Evolutionary conservation across 1,139 yeast genomes (phyloP).

Genomic region (Geotrichum bryndzae): DNA sequence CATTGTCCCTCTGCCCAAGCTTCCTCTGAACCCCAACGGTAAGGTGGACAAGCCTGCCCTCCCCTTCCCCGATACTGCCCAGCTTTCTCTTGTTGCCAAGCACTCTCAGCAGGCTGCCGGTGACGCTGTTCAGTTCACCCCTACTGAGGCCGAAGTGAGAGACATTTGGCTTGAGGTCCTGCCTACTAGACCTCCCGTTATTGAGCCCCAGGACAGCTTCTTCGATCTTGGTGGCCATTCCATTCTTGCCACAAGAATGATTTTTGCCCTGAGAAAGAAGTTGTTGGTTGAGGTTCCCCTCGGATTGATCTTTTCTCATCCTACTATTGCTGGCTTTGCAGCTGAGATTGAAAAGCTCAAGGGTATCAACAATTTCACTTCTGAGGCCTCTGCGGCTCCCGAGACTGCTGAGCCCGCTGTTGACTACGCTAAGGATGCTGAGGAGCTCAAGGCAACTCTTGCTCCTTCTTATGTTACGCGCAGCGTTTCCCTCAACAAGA

Average conservation of each 20-base stretch:
- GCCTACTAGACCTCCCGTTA: conserved; percentile 76
- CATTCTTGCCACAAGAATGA: conserved; percentile 93
- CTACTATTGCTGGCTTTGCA: conserved; percentile 78
- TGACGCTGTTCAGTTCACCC: conserved; percentile 41
- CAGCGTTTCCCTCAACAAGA: conserved; percentile 33
- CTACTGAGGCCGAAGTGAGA: conserved; percentile 60
- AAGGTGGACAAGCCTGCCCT: conserved; percentile 95
- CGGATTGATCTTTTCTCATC: conserved; percentile 82
- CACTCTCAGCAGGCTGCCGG: conserved; percentile 22
- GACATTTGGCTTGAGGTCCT: conserved; percentile 81
- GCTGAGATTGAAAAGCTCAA: conserved; percentile 55
- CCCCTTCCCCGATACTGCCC: conserved; percentile 90
- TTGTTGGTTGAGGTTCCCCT: conserved; percentile 77
- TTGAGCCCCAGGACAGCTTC: conserved; percentile 78
- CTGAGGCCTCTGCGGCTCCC: conserved; percentile 23
- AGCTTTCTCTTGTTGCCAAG: conserved; percentile 61
- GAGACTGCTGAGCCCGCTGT: conserved; percentile 32
- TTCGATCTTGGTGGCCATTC: conserved; percentile 98
- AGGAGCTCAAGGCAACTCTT: conserved; percentile 46
- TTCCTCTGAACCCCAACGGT: conserved; percentile 97
- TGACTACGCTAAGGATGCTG: conserved; percentile 75
- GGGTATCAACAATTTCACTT: conserved; percentile 32
- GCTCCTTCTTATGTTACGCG: conserved; percentile 39
- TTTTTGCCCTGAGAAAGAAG: conserved; percentile 78
- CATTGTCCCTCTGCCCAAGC: conserved; percentile 74